Conservation (phyloP, 345 rosid species). For the Aquilaria malaccensis region DNA sequence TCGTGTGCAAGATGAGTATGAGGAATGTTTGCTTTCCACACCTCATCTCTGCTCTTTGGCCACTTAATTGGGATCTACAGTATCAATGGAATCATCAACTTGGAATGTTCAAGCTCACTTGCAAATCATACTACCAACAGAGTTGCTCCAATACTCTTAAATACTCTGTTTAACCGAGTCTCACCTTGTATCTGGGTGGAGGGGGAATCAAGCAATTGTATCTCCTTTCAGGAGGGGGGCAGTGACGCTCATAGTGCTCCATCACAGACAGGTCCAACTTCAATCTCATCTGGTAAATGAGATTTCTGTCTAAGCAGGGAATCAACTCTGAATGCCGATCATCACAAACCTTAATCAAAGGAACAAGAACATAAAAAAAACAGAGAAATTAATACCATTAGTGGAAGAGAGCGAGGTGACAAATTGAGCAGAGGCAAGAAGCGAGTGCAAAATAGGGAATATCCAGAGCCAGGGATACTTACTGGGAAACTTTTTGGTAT, state of each 20-base stretch:
- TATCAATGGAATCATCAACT: not conserved
- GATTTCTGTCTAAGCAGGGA: conserved; percentile 91
- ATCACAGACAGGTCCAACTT: conserved; percentile 88
- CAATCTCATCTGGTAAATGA: conserved; percentile 88
- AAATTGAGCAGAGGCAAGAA: not conserved
- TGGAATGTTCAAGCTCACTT: conserved; percentile 3
- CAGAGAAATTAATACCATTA: conserved; percentile 10
- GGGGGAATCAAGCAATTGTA: conserved; percentile 98
- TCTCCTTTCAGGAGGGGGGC: conserved; percentile 90
- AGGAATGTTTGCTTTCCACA: conserved; percentile 98
- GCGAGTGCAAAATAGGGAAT: conserved; percentile 3
- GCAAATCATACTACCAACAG: not conserved
- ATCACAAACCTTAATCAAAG: conserved; percentile 72
- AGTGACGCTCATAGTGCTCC: conserved; percentile 99
- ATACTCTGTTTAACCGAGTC: conserved; percentile 5
- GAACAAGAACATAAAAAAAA: conserved; percentile 5
- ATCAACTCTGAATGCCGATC: conserved; percentile 91
- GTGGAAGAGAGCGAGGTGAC: not conserved
- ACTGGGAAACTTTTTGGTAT: conserved; percentile 80
- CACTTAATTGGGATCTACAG: conserved; percentile 90
- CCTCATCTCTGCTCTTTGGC: conserved; percentile 99
- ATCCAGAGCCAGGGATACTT: conserved; percentile 21
- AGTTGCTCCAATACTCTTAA: not conserved
- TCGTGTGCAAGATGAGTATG: conserved; percentile 98
- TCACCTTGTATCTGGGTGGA: conserved; percentile 90